Evolutionary conservation across 1,139 yeast species (phyloP).

Genomic region (Trichomonascaceae sp.): DNA sequence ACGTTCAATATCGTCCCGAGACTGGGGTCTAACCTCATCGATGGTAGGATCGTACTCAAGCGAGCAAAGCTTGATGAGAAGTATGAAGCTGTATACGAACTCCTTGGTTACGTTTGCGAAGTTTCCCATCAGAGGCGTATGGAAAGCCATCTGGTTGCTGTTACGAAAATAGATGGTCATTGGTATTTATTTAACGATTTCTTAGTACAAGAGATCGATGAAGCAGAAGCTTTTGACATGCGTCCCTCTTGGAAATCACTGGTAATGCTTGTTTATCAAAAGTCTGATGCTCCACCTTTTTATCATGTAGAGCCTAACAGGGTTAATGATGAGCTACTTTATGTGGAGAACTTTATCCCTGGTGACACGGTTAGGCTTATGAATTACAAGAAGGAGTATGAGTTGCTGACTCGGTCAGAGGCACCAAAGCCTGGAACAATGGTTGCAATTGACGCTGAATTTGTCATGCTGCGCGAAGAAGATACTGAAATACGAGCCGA

Average conservation of each 20-base stretch:
- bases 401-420: slow-evolving; percentile 56
- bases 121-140: slow-evolving; percentile 25
- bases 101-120: slow-evolving; percentile 37
- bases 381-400: slow-evolving; percentile 51
- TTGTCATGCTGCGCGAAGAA: slow-evolving; percentile 77
- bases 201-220: slow-evolving; percentile 71
- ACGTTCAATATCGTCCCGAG: slow-evolving; percentile 9
- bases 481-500: slow-evolving; percentile 67
- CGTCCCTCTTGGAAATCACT: slow-evolving; percentile 80
- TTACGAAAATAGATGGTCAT: slow-evolving; percentile 40
- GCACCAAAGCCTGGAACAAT: slow-evolving; percentile 71
- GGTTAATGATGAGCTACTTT: slow-evolving; percentile 47
- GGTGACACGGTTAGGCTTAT: slow-evolving; percentile 39
- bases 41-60: slow-evolving; percentile 6
- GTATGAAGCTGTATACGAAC: slow-evolving; percentile 23
- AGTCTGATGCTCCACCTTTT: slow-evolving; percentile 16
- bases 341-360: slow-evolving; percentile 61
- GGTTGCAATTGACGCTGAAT: slow-evolving; percentile 95
- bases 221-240: slow-evolving; percentile 62
- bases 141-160: slow-evolving; percentile 34
- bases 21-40: slow-evolving; percentile 4
- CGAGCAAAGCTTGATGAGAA: neutral
- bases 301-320: slow-evolving; percentile 33
- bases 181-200: slow-evolving; percentile 94
- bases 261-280: slow-evolving; percentile 60